Base-by-base conservation (phyloP, 2,329 filamentous ascomycete species). In the Dactylellina leptospora region DNA sequence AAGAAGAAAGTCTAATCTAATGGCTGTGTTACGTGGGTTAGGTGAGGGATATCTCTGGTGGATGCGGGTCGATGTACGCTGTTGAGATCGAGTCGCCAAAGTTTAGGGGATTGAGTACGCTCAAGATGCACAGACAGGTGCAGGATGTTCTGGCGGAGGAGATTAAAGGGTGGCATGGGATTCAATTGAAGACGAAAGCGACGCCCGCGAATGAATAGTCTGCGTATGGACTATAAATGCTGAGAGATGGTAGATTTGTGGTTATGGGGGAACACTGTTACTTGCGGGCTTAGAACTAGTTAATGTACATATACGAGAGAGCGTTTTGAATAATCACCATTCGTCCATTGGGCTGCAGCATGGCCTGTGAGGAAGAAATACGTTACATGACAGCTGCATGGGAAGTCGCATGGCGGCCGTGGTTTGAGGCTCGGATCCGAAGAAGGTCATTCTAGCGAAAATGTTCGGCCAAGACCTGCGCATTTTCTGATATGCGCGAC, bases 41-140 rank as follows among this genome's bases (percentile, higher is more conserved):
- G 79, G 90, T 95, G 8, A 88, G 89, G 79, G 91, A 96, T 80
- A 86, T 95, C 55, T 91, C 88, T 22, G 91, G 91, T 68, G 91
- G 91, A 27, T 96, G 91, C 81, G 91, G 91, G 8, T 90, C 88
- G 78, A 95, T 95, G 91, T 95, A 95, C 81, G 89, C 87, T 62
- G 89, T 96, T 75, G 88, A 93, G 77, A 87, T 95, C 74, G 85
- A 87, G 50, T 90, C 89, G 5, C 83, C 87, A 48, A 84, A 83
- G 76, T 96, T 96, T 80, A 83, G 84, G 59, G 91, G 90, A 48
- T 79, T 87, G 76, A 84, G 83, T 53, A 87, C 93, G 79, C 85
- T 96, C 72, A 91, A 91, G 83, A 91, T 95, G 82, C 91, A 95
- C 81, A 84, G 90, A 71, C 83, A 93, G 81, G 91, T 96, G 54